phyloP scores from a whole-genome alignment of 495 filamentous ascomycete species.

The Xylaria nigripes region DNA sequence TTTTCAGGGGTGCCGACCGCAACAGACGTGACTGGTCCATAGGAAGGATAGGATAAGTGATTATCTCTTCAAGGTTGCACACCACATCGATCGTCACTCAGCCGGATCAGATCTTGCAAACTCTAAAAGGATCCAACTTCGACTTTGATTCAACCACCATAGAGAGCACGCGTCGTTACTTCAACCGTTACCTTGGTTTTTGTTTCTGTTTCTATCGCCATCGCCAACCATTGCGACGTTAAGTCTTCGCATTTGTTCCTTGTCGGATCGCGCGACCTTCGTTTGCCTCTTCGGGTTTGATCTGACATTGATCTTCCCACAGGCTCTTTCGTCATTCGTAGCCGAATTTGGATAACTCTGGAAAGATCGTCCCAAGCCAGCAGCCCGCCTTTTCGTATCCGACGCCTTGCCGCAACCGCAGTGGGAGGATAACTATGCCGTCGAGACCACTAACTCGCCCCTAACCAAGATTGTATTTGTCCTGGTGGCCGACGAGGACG shows the following conservation, averaged over 20 bases:
- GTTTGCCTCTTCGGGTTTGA: slow-evolving; percentile 5
- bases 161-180: background rate
- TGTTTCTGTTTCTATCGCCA: background rate
- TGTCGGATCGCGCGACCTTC: background rate
- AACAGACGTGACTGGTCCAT: too few relatives aligned
- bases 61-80: too few relatives aligned
- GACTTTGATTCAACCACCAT: background rate
- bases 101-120: background rate
- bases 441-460: slow-evolving; percentile 17
- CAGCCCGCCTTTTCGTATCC: slow-evolving; percentile 1
- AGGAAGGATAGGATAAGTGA: too few relatives aligned
- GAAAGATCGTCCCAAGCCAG: slow-evolving; percentile 4
- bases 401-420: slow-evolving; percentile 11
- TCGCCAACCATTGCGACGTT: background rate
- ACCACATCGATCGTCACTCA: background rate
- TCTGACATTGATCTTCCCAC: slow-evolving; percentile 3
- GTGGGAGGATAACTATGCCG: slow-evolving; percentile 24
- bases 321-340: slow-evolving; percentile 4
- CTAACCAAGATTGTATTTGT: slow-evolving; percentile 19
- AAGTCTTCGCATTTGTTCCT: background rate
- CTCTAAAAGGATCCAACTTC: background rate
- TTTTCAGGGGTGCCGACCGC: too few relatives aligned
- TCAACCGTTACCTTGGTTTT: background rate
- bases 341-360: slow-evolving; percentile 1
- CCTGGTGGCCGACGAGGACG: background rate